Percentiles rank a stretch among this genome's conserved stretches.
Conservation (phyloP, 2,329 filamentous ascomycete genomes). For the Ophiostoma piceae region DNA sequence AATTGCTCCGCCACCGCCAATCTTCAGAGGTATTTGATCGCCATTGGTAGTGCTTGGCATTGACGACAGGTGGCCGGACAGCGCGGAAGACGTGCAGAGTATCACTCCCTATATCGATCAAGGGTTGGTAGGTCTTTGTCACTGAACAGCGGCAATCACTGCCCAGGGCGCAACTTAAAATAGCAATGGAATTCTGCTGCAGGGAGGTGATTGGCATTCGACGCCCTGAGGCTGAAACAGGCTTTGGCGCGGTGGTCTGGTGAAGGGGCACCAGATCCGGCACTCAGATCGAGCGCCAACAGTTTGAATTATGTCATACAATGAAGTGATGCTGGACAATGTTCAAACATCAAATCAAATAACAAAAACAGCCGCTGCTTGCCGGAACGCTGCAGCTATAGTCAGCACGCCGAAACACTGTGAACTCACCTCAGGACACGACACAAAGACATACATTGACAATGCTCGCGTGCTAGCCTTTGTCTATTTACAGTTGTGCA, state of each 20-base stretch:
- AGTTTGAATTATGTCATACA: background rate
- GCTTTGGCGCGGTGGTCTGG: constrained; percentile 11
- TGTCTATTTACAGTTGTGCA: background rate
- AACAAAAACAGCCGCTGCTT: background rate
- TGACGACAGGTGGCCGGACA: constrained; percentile 17
- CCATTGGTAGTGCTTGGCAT: constrained; percentile 18
- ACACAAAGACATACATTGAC: background rate
- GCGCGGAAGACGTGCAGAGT: background rate
- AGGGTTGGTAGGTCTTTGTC: background rate
- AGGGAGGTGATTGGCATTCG: constrained; percentile 21
- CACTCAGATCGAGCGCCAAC: background rate
- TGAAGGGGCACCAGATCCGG: constrained; percentile 3
- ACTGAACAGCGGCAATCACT: background rate
- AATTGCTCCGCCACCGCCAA: constrained; percentile 19
- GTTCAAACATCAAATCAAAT: background rate
- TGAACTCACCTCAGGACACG: background rate
- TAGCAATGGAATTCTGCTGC: background rate
- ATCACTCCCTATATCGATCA: background rate
- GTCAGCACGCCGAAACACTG: too few species aligned
- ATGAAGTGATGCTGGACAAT: background rate
- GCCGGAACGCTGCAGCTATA: background rate
- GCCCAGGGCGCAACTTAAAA: background rate
- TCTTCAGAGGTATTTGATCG: constrained; percentile 19
- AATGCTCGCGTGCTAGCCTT: background rate
- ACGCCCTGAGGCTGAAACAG: constrained; percentile 20